Conservation (phyloP, 768 basidiomycete genomes). For the Candolleomyces efflorescens region DNA sequence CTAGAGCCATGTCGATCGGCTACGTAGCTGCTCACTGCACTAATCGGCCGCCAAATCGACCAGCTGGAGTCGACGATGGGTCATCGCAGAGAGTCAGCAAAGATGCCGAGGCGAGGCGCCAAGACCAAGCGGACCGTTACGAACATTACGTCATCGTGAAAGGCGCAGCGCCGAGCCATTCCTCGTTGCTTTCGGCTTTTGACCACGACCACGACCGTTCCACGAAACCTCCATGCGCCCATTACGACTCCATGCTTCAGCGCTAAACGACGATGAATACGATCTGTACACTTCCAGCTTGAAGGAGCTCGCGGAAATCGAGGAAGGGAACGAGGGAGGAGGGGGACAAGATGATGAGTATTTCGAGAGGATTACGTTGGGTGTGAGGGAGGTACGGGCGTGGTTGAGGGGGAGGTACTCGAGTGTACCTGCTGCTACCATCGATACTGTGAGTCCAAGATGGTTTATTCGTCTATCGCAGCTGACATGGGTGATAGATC, state of each 20-base stretch:
- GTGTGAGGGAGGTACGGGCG: conserved; percentile 64
- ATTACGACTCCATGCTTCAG: conserved; percentile 67
- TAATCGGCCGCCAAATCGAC: too few relatives aligned
- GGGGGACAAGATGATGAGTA: conserved; percentile 35
- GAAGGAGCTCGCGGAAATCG: conserved; percentile 41
- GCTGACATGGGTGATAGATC: conserved; percentile 39
- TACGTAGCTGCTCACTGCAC: too few relatives aligned
- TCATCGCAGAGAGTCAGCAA: too few relatives aligned
- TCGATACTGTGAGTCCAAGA: conserved; percentile 51
- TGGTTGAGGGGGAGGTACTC: conserved; percentile 74
- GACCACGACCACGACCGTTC: background rate
- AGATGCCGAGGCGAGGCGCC: too few relatives aligned
- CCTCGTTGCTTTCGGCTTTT: background rate
- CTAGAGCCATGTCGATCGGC: too few relatives aligned
- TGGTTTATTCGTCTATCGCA: background rate
- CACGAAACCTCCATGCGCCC: conserved; percentile 51
- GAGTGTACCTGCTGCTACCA: conserved; percentile 41
- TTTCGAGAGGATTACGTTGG: conserved; percentile 51
- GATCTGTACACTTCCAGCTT: conserved; percentile 59
- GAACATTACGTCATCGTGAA: too few relatives aligned
- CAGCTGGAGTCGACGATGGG: too few relatives aligned
- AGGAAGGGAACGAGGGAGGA: conserved; percentile 14
- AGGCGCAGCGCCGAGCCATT: too few relatives aligned
- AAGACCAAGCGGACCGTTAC: too few relatives aligned
- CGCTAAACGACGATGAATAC: conserved; percentile 73